Evolutionary conservation across 352 stramenopile species (phyloP), one percentile per base, ranked within the genome.

Genomic region (Globisporangium paroecandrum): DNA sequence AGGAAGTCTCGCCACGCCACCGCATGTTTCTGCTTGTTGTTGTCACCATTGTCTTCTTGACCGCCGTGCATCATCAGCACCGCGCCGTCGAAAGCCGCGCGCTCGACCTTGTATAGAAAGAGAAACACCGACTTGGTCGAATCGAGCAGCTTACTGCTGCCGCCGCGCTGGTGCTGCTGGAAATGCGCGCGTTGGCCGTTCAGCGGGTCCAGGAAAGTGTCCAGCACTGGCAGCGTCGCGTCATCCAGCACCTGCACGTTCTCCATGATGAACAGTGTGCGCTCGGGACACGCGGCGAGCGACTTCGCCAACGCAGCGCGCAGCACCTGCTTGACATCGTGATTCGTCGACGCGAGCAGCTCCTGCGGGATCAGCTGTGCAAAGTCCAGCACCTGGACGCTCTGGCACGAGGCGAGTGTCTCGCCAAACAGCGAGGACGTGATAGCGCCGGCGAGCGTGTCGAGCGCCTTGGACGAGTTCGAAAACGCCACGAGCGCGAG

Each of bases 181-280:
- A 90, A 84, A 46, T 83, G 79, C 15, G 77, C 83, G 49, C 83
- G 82, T 18, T 76, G 77, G 71, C 83, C 83, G 60, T 91, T 91
- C 25, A 91, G 69, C 43, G 83, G 83, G 53, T 91, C 83, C 25
- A 91, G 60, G 47, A 91, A 90, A 38, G 87, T 73, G 66, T 91
- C 83, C 12, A 91, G 71, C 53, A 89, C 75, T 0, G 83, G 80
- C 24, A 91, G 70, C 60, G 76, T 68, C 3, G 66, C 74, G 53
- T 77, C 77, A 59, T 83, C 75, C 58, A 87, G 65, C 51, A 64
- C 57, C 47, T 89, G 78, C 4, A 87, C 68, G 53, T 87, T 82
- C 22, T 79, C 70, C 25, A 91, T 49, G 25, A 91, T 59, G 32
- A 89, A 79, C 18, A 91, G 61, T 27, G 64, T 87, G 57, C 83